Evolutionary conservation across 129 eudicot genomes (phyloP).

Genomic region (Cynara cardunculus): DNA sequence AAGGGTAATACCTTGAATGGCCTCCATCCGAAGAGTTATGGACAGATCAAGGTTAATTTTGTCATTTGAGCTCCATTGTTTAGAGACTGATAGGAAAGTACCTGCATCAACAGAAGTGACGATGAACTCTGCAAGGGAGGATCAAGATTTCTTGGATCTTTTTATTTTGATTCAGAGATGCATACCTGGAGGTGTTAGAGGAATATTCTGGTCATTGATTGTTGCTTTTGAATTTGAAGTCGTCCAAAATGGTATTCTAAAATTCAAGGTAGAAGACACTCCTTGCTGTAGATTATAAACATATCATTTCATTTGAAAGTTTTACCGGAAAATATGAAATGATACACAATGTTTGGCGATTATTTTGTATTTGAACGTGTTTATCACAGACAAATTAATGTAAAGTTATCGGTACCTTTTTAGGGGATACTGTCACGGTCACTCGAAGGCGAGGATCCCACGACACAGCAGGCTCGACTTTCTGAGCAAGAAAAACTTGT

Average conservation of each 20-base stretch:
- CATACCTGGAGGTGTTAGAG: slow-evolving; percentile 59
- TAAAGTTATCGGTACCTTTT: slow-evolving; percentile 37
- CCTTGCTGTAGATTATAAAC: slow-evolving; percentile 17
- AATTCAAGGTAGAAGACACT: slow-evolving; percentile 27
- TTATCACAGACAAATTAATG: not conserved
- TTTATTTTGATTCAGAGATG: not conserved
- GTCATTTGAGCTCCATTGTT: slow-evolving; percentile 57
- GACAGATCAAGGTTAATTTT: slow-evolving; percentile 55
- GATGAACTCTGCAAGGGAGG: not conserved
- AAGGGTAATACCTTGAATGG: slow-evolving; percentile 72
- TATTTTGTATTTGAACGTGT: not conserved
- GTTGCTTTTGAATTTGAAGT: slow-evolving; percentile 36
- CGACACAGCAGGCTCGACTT: slow-evolving; percentile 58
- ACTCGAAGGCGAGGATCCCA: slow-evolving; percentile 64
- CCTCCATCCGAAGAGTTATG: slow-evolving; percentile 47
- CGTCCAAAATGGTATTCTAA: slow-evolving; percentile 63
- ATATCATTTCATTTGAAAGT: not conserved
- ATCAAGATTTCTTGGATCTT: not conserved
- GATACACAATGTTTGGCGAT: too few relatives aligned
- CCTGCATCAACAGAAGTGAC: slow-evolving; percentile 36
- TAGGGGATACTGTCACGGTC: slow-evolving; percentile 40
- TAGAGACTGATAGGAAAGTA: slow-evolving; percentile 44
- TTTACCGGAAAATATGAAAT: not conserved
- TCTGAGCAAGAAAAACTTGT: slow-evolving; percentile 45
- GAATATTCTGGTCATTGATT: slow-evolving; percentile 39